A percentile compares a stretch with the other conserved stretches of the same genome.
Evolutionary conservation across 192 early-diverging fungal species (phyloP).

Genomic region (Chytriomyces confervae): DNA sequence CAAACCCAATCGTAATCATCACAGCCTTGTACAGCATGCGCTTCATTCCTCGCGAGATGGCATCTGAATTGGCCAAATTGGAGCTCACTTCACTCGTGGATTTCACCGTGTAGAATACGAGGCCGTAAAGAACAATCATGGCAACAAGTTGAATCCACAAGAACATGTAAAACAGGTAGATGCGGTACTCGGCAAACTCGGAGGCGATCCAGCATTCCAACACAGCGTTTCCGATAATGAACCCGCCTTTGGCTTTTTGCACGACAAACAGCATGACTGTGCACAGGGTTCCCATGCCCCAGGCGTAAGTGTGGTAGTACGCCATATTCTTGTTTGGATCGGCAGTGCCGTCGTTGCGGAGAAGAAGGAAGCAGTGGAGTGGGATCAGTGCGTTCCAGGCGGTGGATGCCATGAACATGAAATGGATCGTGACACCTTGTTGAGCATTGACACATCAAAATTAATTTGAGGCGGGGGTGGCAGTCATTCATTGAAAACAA

Average conservation of each 20-base stretch:
- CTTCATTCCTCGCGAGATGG: not conserved
- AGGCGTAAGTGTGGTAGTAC: slow-evolving; percentile 9
- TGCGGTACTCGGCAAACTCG: not conserved
- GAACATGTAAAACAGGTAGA: slow-evolving; percentile 3
- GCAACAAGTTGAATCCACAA: not conserved
- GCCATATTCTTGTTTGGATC: not conserved
- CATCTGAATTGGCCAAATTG: not conserved
- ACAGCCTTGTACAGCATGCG: not conserved
- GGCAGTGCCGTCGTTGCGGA: not conserved
- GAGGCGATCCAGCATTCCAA: slow-evolving; percentile 18
- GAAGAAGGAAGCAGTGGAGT: not conserved
- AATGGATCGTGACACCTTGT: slow-evolving; percentile 4
- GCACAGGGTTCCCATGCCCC: not conserved
- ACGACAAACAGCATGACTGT: slow-evolving; percentile 1
- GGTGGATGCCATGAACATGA: not conserved
- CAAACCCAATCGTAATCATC: not conserved
- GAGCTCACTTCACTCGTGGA: not conserved
- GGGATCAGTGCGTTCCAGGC: slow-evolving; percentile 10
- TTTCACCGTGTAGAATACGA: not conserved
- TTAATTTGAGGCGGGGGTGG: too few species aligned
- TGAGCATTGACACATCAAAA: too few species aligned
- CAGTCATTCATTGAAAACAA: too few species aligned
- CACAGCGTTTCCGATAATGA: not conserved
- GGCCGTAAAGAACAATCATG: slow-evolving; percentile 8
- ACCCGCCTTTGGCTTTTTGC: not conserved